These are phyloP conservation scores for Populus trichocarpa DNA, from an alignment of 441 rosid genomes.

Conservation along the genomic window DNA sequence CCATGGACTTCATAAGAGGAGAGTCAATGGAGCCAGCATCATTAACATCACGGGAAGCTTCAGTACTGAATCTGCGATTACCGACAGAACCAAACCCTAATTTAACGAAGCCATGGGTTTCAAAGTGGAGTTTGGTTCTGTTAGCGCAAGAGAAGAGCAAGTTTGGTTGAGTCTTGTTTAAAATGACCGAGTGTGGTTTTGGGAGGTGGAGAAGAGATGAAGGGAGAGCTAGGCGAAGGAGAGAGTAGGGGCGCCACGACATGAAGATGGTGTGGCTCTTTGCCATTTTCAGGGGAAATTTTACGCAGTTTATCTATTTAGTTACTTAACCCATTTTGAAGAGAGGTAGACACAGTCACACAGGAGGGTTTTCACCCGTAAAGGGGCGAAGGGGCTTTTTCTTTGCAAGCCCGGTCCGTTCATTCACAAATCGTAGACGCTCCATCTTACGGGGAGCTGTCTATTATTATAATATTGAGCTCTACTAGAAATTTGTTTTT, in stretches of 20 bases:
- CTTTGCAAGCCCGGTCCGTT: no score
- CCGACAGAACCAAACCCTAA: constrained; percentile 28
- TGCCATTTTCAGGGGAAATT: constrained; percentile 31
- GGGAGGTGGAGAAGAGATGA: constrained; percentile 22
- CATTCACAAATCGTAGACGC: no score
- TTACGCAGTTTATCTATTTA: no score
- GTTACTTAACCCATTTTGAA: no score
- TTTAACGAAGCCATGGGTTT: neutral
- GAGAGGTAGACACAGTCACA: no score
- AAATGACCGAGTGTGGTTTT: constrained; percentile 18
- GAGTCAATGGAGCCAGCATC: constrained; percentile 80
- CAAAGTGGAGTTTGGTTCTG: constrained; percentile 23
- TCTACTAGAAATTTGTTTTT: no score
- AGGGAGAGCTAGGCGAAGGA: constrained; percentile 13
- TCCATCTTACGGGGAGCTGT: no score
- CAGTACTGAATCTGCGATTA: constrained; percentile 33
- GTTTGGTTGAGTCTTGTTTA: constrained; percentile 5
- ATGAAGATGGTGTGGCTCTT: constrained; percentile 19
- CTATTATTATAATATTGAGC: no score
- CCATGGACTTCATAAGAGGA: constrained; percentile 86
- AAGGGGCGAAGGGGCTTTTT: no score
- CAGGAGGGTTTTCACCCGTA: no score
- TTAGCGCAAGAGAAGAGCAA: constrained; percentile 14
- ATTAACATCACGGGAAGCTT: constrained; percentile 56
- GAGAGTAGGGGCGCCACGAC: constrained; percentile 43